These are phyloP conservation scores for Luffa aegyptiaca DNA, from an alignment of 306 rosid genomes.

Conservation along the genomic window DNA sequence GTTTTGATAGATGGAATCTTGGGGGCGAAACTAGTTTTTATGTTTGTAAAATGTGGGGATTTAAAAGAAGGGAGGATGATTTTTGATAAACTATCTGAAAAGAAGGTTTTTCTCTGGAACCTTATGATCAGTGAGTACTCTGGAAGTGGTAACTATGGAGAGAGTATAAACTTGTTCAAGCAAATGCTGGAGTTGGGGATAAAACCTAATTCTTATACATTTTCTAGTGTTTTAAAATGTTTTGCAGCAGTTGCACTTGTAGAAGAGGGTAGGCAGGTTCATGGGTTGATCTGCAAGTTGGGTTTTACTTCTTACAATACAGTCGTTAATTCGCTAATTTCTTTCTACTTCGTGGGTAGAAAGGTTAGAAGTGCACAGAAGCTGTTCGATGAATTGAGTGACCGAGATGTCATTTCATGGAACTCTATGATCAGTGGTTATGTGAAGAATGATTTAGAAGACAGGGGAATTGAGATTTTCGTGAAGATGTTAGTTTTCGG, in stretches of 20 bases:
- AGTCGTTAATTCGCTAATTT: constrained; percentile 42
- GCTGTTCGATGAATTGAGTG: constrained; percentile 61
- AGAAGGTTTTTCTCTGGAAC: constrained; percentile 63
- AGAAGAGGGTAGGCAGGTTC: constrained; percentile 40
- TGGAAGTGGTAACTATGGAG: constrained; percentile 36
- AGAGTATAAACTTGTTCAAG: constrained; percentile 37
- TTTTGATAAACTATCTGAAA: constrained; percentile 35
- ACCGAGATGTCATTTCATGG: constrained; percentile 64
- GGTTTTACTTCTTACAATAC: constrained; percentile 32
- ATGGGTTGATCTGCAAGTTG: constrained; percentile 43
- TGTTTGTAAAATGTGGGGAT: constrained; percentile 58
- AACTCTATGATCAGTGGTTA: constrained; percentile 75
- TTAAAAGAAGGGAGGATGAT: constrained; percentile 41
- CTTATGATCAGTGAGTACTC: constrained; percentile 56
- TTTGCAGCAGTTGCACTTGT: constrained; percentile 33
- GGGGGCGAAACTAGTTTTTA: constrained; percentile 58
- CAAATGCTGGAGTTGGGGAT: constrained; percentile 48
- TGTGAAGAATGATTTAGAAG: constrained; percentile 34
- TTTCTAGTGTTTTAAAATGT: constrained; percentile 57
- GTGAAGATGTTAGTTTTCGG: constrained; percentile 32
- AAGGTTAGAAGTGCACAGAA: constrained; percentile 46
- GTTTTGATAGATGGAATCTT: constrained; percentile 25
- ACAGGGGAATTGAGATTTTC: constrained; percentile 35
- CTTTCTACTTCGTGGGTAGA: constrained; percentile 43
- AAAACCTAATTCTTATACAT: constrained; percentile 41